Percentiles rank a stretch among this genome's conserved stretches.
Conservation (phyloP, 495 filamentous ascomycete species). For the Talaromyces proteolyticus region DNA sequence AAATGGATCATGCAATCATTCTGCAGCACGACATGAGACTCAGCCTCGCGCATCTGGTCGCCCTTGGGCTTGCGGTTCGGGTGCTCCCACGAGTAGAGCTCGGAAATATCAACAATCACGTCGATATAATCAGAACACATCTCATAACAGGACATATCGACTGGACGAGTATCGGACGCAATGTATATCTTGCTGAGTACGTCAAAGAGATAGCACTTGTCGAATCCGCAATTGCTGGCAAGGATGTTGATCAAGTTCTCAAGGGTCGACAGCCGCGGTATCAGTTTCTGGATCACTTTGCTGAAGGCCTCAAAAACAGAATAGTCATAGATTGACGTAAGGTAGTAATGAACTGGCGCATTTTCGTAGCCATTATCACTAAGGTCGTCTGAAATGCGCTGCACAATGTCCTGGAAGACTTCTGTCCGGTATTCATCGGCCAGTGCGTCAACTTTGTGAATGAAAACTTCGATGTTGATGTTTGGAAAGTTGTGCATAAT, state of each 20-base stretch:
- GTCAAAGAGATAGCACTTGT: constrained; percentile 97
- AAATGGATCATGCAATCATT: constrained; percentile 82
- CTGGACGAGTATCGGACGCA: constrained; percentile 86
- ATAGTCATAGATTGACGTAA: constrained; percentile 96
- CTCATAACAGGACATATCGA: constrained; percentile 90
- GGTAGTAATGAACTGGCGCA: constrained; percentile 83
- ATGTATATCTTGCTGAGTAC: constrained; percentile 98
- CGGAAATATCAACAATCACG: constrained; percentile 91
- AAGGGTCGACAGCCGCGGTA: constrained; percentile 84
- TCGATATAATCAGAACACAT: constrained; percentile 98
- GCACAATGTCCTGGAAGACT: constrained; percentile 88
- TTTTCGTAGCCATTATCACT: constrained; percentile 88
- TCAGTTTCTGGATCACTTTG: constrained; percentile 95
- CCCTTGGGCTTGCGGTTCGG: constrained; percentile 55
- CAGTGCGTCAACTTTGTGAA: constrained; percentile 94
- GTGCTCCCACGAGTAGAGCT: constrained; percentile 77
- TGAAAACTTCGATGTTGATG: constrained; percentile 95
- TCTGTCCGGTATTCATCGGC: constrained; percentile 93
- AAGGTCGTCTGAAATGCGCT: constrained; percentile 95
- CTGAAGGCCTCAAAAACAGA: constrained; percentile 97
- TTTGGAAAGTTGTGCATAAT: constrained; percentile 81
- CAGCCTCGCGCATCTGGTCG: constrained; percentile 65
- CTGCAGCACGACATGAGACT: constrained; percentile 72
- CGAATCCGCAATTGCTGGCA: constrained; percentile 82
- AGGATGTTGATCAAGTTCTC: constrained; percentile 89